Percentiles rank a stretch among this genome's conserved stretches.
Evolutionary conservation across 305 asterid genomes (phyloP).

Genomic region (Salvia sclarea): DNA sequence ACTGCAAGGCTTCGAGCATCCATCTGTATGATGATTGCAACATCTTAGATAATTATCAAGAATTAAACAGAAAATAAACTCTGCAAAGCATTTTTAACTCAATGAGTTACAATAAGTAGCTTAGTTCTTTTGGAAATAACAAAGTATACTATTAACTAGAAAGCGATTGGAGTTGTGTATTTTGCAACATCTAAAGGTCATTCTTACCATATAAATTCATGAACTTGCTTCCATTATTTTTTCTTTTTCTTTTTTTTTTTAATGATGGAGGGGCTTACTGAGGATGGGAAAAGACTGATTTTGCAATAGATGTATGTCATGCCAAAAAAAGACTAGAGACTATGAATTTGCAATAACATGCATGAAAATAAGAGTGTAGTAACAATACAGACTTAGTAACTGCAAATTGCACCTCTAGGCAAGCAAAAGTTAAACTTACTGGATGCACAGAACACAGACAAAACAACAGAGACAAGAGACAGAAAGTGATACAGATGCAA

Average conservation of each 20-base stretch:
- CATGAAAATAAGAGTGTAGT: not conserved
- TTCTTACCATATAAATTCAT: not conserved
- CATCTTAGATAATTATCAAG: slow-evolving; percentile 21
- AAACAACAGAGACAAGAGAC: not conserved
- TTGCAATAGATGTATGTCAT: not conserved
- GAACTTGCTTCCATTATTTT: not conserved
- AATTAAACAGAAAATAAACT: not conserved
- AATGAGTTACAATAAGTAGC: not conserved
- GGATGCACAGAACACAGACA: slow-evolving; percentile 8
- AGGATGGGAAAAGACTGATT: not conserved
- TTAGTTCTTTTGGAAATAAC: not conserved
- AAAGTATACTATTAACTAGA: not conserved
- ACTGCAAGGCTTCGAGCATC: slow-evolving; percentile 76
- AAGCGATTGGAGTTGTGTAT: slow-evolving; percentile 2
- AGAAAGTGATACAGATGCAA: slow-evolving; percentile 20
- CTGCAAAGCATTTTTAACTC: not conserved
- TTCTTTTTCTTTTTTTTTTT: not conserved
- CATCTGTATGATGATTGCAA: slow-evolving; percentile 53
- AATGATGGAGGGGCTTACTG: not conserved
- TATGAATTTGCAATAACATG: not conserved
- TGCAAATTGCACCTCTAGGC: slow-evolving; percentile 2
- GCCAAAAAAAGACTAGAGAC: slow-evolving; percentile 13
- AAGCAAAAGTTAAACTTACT: not conserved
- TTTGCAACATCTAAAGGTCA: not conserved
- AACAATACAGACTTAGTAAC: slow-evolving; percentile 5